Conservation (phyloP, 805 yeast genomes). For the Wickerhamomyces sydowiorum region DNA sequence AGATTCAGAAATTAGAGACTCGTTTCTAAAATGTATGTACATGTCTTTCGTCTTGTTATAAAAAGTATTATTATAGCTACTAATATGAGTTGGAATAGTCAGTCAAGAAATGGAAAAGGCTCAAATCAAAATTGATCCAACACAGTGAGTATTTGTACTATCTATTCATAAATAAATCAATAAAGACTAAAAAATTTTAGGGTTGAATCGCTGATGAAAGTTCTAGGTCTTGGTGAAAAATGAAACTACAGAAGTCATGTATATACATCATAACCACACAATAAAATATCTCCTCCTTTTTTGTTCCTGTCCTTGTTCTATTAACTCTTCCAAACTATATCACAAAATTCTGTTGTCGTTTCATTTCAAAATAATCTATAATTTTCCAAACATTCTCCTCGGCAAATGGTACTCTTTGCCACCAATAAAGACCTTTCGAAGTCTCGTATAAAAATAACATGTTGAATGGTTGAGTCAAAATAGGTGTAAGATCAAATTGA, state of each 20-base stretch:
- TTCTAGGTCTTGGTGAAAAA: not conserved
- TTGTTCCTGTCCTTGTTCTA: not conserved
- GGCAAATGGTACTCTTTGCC: slow-evolving; percentile 1
- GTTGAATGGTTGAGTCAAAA: not conserved
- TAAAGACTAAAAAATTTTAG: not conserved
- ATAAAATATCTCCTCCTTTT: too few relatives aligned
- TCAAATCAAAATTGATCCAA: slow-evolving; percentile 7
- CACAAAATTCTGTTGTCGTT: not conserved
- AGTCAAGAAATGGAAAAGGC: slow-evolving; percentile 13
- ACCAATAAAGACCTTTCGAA: slow-evolving; percentile 5
- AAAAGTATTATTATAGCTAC: slow-evolving; percentile 9
- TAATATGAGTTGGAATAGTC: slow-evolving; percentile 8
- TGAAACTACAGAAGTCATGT: not conserved
- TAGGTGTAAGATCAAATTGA: not conserved
- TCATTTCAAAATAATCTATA: not conserved
- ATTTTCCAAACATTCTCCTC: slow-evolving; percentile 3
- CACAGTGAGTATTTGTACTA: slow-evolving; percentile 9
- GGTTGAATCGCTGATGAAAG: not conserved
- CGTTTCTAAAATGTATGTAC: slow-evolving; percentile 16
- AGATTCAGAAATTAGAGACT: slow-evolving; percentile 20
- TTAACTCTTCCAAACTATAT: not conserved
- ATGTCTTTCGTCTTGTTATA: not conserved
- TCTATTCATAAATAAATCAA: not conserved
- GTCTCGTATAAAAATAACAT: not conserved
- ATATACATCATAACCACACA: not conserved